Evolutionary conservation across 768 basidiomycete genomes (phyloP).

Genomic region (Leucogyrophana mollusca): DNA sequence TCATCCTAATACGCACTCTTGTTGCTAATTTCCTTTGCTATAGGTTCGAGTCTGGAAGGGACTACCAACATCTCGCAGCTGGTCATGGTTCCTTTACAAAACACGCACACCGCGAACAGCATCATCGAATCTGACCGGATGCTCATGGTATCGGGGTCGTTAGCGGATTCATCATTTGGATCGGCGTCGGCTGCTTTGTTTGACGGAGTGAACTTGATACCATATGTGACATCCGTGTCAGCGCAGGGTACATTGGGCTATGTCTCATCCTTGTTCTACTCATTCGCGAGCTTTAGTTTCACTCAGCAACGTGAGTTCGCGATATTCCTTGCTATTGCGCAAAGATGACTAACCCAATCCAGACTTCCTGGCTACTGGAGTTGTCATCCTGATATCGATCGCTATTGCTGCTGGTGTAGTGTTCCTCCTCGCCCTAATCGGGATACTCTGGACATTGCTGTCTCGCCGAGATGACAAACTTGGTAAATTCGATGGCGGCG

Average conservation of each 20-base stretch:
- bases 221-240: constrained; percentile 74
- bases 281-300: constrained; percentile 76
- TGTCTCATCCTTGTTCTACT: constrained; percentile 80
- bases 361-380: constrained; percentile 88
- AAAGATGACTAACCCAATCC: constrained; percentile 2
- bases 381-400: constrained; percentile 96
- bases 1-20: neutral
- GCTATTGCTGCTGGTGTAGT: constrained; percentile 95
- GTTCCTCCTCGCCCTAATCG: constrained; percentile 81
- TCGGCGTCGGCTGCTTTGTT: constrained; percentile 84
- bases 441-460: constrained; percentile 88
- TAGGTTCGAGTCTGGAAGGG: constrained; percentile 55
- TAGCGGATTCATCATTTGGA: constrained; percentile 69
- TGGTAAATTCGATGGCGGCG: constrained; percentile 58
- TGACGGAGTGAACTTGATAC: constrained; percentile 80
- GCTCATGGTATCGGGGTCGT: constrained; percentile 82
- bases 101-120: constrained; percentile 67
- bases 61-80: constrained; percentile 77
- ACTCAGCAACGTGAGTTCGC: constrained; percentile 57
- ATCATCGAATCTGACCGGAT: constrained; percentile 83
- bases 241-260: constrained; percentile 66
- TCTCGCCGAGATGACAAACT: constrained; percentile 75
- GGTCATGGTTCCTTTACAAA: constrained; percentile 84
- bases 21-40: constrained; percentile 3
- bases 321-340: constrained; percentile 8